A percentile compares a stretch with the other conserved stretches of the same genome.
phyloP scores from a whole-genome alignment of 2,329 filamentous ascomycete species.

The Metarhizium robertsii region DNA sequence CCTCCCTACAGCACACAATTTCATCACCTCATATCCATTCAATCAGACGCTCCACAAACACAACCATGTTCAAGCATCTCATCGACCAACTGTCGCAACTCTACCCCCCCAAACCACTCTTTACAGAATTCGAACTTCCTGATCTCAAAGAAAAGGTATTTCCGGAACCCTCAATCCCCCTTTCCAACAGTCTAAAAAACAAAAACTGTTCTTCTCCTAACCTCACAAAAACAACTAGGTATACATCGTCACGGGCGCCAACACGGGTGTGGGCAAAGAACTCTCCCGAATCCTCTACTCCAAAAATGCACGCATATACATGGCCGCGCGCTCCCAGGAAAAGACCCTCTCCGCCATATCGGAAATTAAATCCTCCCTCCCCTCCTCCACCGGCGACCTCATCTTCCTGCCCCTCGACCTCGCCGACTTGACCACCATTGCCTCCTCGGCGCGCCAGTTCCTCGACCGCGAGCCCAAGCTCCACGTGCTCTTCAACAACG shows the following conservation, averaged over 20 bases:
- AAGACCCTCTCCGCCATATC: slow-evolving; percentile 32
- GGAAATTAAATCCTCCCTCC: slow-evolving; percentile 22
- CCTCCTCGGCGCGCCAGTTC: slow-evolving; percentile 15
- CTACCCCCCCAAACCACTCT: slow-evolving; percentile 13
- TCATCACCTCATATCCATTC: not conserved
- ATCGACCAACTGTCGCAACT: slow-evolving; percentile 9
- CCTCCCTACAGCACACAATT: too few relatives aligned
- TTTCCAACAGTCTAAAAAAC: not conserved
- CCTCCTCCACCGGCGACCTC: slow-evolving; percentile 24
- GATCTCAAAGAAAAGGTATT: slow-evolving; percentile 33
- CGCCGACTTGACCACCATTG: slow-evolving; percentile 20
- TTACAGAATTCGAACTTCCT: slow-evolving; percentile 54
- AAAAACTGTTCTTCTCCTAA: not conserved
- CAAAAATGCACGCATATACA: slow-evolving; percentile 40
- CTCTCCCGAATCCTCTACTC: slow-evolving; percentile 41
- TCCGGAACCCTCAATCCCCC: not conserved
- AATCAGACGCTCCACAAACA: not conserved
- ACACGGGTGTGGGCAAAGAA: slow-evolving; percentile 35
- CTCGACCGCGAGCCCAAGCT: slow-evolving; percentile 16
- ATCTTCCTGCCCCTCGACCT: slow-evolving; percentile 31
- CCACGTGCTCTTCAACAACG: slow-evolving; percentile 31
- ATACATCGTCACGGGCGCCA: slow-evolving; percentile 35
- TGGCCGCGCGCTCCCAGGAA: slow-evolving; percentile 33
- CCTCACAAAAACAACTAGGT: slow-evolving; percentile 20
- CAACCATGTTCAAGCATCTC: not conserved